A percentile compares a stretch with the other conserved stretches of the same genome.
Conservation (phyloP, 305 asterid genomes). For the Solanum hybrid region DNA sequence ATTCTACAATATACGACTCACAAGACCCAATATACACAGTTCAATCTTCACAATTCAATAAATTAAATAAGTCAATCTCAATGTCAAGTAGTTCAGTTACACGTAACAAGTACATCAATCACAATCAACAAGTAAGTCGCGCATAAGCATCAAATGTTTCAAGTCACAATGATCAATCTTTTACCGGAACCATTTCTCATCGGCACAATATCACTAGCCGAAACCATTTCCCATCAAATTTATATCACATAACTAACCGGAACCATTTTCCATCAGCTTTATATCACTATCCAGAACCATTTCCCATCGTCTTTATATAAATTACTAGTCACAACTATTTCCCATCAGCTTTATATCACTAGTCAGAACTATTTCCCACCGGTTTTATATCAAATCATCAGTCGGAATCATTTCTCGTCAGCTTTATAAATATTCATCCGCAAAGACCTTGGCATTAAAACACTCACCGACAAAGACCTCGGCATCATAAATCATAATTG, state of each 20-base stretch:
- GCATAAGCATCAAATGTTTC: background rate
- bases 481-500: no score
- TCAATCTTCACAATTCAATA: background rate
- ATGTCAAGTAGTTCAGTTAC: background rate
- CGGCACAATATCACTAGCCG: background rate
- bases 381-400: no score
- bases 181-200: background rate
- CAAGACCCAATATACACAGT: background rate
- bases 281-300: no score
- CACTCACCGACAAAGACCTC: background rate
- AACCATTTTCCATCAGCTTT: background rate
- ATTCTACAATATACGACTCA: background rate
- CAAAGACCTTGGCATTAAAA: background rate
- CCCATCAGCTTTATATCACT: background rate
- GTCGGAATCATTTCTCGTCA: background rate
- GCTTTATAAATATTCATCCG: rapidly evolving
- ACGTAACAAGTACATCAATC: background rate
- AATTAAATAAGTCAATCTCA: background rate
- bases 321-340: no score
- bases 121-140: background rate
- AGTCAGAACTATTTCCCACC: background rate
- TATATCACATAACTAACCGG: background rate
- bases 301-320: no score
- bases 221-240: no score
- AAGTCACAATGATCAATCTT: background rate